phyloP scores from a whole-genome alignment of 306 rosid genomes.

The Vachellia pachyceras region DNA sequence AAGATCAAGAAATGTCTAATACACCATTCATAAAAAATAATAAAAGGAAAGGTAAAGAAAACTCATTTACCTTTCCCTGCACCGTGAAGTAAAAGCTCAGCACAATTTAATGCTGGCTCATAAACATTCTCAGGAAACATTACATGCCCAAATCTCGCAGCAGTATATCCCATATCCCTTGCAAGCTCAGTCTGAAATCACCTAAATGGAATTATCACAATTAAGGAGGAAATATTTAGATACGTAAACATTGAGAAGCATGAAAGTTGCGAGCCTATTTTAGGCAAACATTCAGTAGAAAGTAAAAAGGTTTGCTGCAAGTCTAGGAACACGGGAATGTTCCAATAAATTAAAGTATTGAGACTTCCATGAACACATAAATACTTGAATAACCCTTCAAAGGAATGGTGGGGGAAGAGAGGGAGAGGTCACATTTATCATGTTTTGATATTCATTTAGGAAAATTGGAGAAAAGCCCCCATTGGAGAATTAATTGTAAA shows the following conservation, averaged over 20 bases:
- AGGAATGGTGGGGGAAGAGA: background rate
- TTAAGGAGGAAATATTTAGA: constrained; percentile 60
- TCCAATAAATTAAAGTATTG: background rate
- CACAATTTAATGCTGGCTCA: constrained; percentile 88
- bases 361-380: background rate
- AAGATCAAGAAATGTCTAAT: constrained; percentile 32
- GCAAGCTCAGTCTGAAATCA: constrained; percentile 99
- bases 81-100: constrained; percentile 93
- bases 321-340: background rate
- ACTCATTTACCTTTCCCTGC: constrained; percentile 74
- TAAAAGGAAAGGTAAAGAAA: constrained; percentile 27
- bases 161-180: constrained; percentile 87
- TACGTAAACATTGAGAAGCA: constrained; percentile 30
- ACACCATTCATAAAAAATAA: background rate
- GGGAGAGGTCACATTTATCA: background rate
- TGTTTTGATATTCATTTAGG: background rate
- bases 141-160: constrained; percentile 96
- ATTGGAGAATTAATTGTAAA: no score
- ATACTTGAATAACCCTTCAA: background rate
- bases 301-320: background rate
- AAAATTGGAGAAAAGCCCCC: no score
- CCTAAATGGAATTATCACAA: constrained; percentile 61
- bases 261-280: constrained; percentile 18
- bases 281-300: constrained; percentile 25
- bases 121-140: constrained; percentile 98